Evolutionary conservation across 805 yeast genomes (phyloP), one percentile per base, ranked within the genome.

Genomic region (Saccharomycopsis schoenii): DNA sequence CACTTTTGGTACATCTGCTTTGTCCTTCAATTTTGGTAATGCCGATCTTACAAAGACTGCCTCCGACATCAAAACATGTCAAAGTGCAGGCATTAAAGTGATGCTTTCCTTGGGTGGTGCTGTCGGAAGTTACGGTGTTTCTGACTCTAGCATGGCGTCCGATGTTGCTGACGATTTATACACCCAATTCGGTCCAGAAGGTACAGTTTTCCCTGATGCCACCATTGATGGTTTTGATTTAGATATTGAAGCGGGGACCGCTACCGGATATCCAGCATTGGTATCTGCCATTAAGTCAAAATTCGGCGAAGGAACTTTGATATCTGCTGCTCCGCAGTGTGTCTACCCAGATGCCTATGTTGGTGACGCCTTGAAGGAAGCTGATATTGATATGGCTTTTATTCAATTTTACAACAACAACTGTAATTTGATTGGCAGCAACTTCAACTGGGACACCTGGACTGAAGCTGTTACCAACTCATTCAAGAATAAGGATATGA

Each of bases 251-350:
- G 80, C 82, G 69, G 75, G 78, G 68, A 71, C 77, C 61, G 76
- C 78, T 59, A 74, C 77, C 1, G 97, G 97, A 15, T 86, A 85
- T 68, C 80, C 82, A 43, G 80, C 85, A 15, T 71, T 86, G 59
- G 87, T 83, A 15, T 76, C 72, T 54, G 63, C 64, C 3, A 66
- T 71, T 4, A 72, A 74, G 59, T 61, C 62, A 9, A 56, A 61
- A 42, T 62, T 62, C 36, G 60, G 61, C 9, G 86, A 83, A 72
- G 68, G 73, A 39, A 88, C 85, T 75, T 88, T 85, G 70, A 75
- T 91, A 55, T 84, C 96, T 59, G 96, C 96, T 67, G 93, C 97
- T 65, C 97, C 97, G 19, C 97, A 90, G 75, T 91, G 97, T 76
- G 86, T 83, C 36, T 86, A 84, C 71, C 97, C 97, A 29, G 97